phyloP scores from a whole-genome alignment of 2,329 filamentous ascomycete species.

The Westerdykella ornata region DNA sequence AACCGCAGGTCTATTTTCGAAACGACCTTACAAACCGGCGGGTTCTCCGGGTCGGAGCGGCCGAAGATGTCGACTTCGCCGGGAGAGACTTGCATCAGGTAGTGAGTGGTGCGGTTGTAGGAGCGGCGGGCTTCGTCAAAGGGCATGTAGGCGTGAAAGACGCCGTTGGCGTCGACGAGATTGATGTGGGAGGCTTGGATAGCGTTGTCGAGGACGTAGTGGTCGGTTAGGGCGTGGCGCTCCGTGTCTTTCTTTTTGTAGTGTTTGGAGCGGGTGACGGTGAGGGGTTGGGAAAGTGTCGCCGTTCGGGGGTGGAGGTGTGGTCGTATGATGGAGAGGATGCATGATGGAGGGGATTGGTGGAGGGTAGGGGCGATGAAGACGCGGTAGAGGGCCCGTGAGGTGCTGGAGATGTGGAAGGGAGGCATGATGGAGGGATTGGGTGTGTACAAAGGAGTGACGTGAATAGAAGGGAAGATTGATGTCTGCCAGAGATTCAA shows the following conservation, averaged over 20 bases:
- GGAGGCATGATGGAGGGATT: constrained; percentile 19
- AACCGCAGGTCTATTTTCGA: constrained; percentile 48
- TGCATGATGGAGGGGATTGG: constrained; percentile 23
- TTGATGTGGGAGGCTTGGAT: constrained; percentile 43
- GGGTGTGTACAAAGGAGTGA: constrained; percentile 1
- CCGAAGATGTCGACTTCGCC: constrained; percentile 18
- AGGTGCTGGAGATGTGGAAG: constrained; percentile 28
- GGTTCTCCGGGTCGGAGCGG: constrained; percentile 36
- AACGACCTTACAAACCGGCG: constrained; percentile 65
- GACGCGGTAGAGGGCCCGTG: constrained; percentile 41
- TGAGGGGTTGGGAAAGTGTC: constrained; percentile 7
- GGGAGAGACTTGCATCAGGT: constrained; percentile 46
- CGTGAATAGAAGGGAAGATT: neutral
- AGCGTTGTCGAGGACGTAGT: constrained; percentile 43
- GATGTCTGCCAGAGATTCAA: neutral
- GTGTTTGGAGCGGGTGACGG: constrained; percentile 12
- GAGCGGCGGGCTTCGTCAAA: constrained; percentile 37
- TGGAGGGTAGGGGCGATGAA: constrained; percentile 37
- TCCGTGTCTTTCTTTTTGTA: constrained; percentile 23
- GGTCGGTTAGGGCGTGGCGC: constrained; percentile 34
- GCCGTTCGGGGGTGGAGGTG: constrained; percentile 10
- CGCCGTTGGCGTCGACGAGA: constrained; percentile 38
- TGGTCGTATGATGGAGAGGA: constrained; percentile 8
- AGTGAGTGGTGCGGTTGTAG: constrained; percentile 46
- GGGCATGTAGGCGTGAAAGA: constrained; percentile 29